Evolutionary conservation across 2,329 filamentous ascomycete genomes (phyloP).

Genomic region (Pseudocercospora ulei): DNA sequence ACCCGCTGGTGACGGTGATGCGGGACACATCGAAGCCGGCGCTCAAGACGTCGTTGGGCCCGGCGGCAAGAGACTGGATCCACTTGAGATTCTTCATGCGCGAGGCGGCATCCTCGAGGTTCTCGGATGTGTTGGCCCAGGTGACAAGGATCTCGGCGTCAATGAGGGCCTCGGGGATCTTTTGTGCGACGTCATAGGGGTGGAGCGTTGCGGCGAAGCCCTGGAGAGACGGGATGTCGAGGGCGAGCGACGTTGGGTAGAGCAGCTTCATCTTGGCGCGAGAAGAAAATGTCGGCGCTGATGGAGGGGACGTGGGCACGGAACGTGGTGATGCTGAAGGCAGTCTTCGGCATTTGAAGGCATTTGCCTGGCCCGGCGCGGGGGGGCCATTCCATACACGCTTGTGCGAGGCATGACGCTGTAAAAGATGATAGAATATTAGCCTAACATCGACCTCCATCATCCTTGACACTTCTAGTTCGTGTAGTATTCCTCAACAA

Average conservation of each 20-base stretch:
- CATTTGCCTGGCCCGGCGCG: too few species aligned
- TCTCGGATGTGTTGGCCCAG: conserved; percentile 51
- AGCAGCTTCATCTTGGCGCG: conserved; percentile 53
- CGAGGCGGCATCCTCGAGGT: conserved; percentile 50
- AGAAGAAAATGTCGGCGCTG: too few species aligned
- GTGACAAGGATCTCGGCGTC: conserved; percentile 55
- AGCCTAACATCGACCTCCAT: too few species aligned
- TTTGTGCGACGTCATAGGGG: conserved; percentile 50
- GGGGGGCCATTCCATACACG: too few species aligned
- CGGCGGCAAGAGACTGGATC: conserved; percentile 58
- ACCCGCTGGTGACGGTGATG: conserved; percentile 52
- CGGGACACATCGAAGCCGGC: conserved; percentile 49
- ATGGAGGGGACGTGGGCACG: too few species aligned
- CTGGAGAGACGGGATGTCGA: conserved; percentile 48
- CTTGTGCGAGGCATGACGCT: too few species aligned
- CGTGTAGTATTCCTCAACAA: too few species aligned
- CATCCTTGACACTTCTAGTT: too few species aligned
- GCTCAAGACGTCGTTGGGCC: conserved; percentile 54
- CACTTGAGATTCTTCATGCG: conserved; percentile 51
- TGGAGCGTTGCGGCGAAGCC: conserved; percentile 52
- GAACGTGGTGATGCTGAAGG: too few species aligned
- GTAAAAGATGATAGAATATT: too few species aligned
- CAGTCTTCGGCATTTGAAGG: too few species aligned
- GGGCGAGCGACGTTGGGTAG: conserved; percentile 54
- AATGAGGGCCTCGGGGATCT: conserved; percentile 49